Base-by-base conservation (phyloP, 2,329 filamentous ascomycete species). In the Microdochium trichocladiopsis region DNA sequence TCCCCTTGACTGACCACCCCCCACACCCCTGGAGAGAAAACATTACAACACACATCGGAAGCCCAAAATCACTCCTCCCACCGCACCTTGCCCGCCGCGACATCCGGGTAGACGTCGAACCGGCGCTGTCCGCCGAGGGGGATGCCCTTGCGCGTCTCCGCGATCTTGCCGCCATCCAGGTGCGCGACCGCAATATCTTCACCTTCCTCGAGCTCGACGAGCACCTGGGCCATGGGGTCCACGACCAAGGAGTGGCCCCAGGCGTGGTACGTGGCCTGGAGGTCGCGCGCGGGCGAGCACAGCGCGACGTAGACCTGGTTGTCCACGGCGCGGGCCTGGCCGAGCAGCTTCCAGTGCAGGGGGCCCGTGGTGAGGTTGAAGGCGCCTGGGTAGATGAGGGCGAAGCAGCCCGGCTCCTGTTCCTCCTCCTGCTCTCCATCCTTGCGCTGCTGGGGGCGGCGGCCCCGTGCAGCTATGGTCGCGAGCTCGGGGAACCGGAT, bases 331-430 rank as follows among this genome's bases (percentile, higher is more conserved):
- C 94, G 78, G 14, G 88, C 91, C 58, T 89, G 81, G 1, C 86
- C 93, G 62, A 88, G 82, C 58, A 99, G 73, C 53, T 84, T 80
- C 94, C 94, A 99, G 71, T 99, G 94, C 68, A 97, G 71, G 5
- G 88, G 86, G 0, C 94, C 94, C 0, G 94, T 99, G 1, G 91
- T 96, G 55, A 88, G 77, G 71, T 97, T 99, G 78, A 99, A 99
- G 1, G 94, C 94, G n/a, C 91, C 94, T 0, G 94, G 94, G 69
- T 96, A 97, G 18, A 97, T 68, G 51, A 97, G 81, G 47, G 90
- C 78, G 69, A 99, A 99, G 53, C 84, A 87, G n/a, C 87, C 91
- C 12, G 47, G 12, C 59, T 84, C 84, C 41, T 22, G 36, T 18
- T 41, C 36, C 36, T 18, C 36, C 11, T 11, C 36, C 11, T 41